Evolutionary conservation across 1,284 basidiomycete genomes (phyloP).

Genomic region (Tilletia horrida): DNA sequence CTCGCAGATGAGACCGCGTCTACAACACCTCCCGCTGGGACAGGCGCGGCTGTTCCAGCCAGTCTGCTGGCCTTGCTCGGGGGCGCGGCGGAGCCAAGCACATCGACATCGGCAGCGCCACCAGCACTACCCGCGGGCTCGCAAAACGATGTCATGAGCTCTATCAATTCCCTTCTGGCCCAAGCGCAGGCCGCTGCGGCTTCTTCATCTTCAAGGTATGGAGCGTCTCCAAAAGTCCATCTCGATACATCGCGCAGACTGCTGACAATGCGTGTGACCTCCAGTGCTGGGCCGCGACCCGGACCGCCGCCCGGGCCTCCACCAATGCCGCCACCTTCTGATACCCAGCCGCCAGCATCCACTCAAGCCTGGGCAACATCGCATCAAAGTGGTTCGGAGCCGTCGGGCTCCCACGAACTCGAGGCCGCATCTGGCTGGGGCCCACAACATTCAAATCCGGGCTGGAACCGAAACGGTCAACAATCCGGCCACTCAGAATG

Average conservation of each 20-base stretch:
- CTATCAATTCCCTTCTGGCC: background rate
- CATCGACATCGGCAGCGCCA: background rate
- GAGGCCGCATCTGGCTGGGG: too few species aligned
- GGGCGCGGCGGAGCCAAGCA: background rate
- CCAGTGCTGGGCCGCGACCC: background rate
- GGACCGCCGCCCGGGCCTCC: slow-evolving; percentile 5
- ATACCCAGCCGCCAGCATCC: background rate
- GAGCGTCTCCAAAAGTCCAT: background rate
- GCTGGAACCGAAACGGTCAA: too few species aligned
- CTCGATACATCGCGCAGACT: too few species aligned
- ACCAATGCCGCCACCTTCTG: background rate
- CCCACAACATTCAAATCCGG: too few species aligned
- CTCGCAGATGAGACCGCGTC: background rate
- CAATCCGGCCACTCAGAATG: background rate
- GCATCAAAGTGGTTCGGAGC: too few species aligned
- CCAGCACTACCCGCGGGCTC: background rate
- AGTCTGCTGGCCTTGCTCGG: slow-evolving; percentile 9
- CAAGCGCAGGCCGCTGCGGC: slow-evolving; percentile 3
- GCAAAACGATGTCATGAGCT: slow-evolving; percentile 1
- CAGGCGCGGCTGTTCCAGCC: background rate
- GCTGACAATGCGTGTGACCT: too few species aligned
- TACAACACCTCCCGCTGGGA: slow-evolving; percentile 1
- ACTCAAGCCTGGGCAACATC: too few species aligned
- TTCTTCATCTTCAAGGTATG: background rate
- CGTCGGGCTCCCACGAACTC: too few species aligned